Evolutionary conservation across 768 basidiomycete genomes (phyloP).

Genomic region (Tephrocybe sp.): DNA sequence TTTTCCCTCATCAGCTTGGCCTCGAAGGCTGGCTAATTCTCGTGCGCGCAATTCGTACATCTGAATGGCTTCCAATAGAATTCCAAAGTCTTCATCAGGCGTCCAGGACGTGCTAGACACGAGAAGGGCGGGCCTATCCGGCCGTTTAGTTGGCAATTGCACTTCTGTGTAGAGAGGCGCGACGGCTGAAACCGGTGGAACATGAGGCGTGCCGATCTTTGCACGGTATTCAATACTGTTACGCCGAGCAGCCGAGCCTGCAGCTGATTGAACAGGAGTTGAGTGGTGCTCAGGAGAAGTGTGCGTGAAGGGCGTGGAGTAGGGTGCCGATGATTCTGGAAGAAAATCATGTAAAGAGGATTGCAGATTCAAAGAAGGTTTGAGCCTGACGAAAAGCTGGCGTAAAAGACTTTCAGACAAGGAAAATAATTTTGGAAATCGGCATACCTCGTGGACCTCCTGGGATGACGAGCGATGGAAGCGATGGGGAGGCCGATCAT

Average conservation of each 20-base stretch:
- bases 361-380: constrained; percentile 32
- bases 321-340: constrained; percentile 49
- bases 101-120: constrained; percentile 98
- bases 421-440: neutral
- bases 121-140: constrained; percentile 80
- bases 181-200: constrained; percentile 26
- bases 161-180: constrained; percentile 33
- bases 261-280: constrained; percentile 15
- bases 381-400: constrained; percentile 54
- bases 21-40: constrained; percentile 17
- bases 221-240: constrained; percentile 15
- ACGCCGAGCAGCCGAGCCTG: constrained; percentile 11
- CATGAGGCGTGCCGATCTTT: constrained; percentile 6
- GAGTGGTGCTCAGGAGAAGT: constrained; percentile 26
- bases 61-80: constrained; percentile 75
- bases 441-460: constrained; percentile 73
- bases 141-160: constrained; percentile 48
- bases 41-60: constrained; percentile 65
- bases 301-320: constrained; percentile 64
- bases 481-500: constrained; percentile 88
- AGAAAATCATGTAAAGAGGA: constrained; percentile 48
- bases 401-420: constrained; percentile 2
- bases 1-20: neutral
- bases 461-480: constrained; percentile 72
- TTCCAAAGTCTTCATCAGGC: constrained; percentile 90